Evolutionary conservation across 805 yeast species (phyloP).

Genomic region (Priceomyces haplophilus): DNA sequence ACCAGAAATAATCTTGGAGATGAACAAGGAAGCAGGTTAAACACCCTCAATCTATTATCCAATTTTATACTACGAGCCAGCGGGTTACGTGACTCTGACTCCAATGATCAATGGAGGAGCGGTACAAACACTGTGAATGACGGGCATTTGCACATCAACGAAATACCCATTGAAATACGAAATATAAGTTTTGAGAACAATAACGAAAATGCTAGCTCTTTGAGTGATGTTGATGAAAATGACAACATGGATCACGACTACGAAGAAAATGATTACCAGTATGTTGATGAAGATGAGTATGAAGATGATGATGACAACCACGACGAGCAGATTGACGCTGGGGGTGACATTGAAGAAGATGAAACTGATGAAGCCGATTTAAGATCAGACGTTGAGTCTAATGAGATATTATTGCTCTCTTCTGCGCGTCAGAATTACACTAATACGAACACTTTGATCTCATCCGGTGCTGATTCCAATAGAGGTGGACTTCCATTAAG

Average conservation of each 20-base stretch:
- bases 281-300: conserved; percentile 5
- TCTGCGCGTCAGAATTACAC: conserved; percentile 25
- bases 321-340: conserved; percentile 18
- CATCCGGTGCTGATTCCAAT: conserved; percentile 2
- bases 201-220: not conserved
- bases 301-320: conserved; percentile 14
- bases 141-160: conserved; percentile 6
- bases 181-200: conserved; percentile 5
- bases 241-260: conserved; percentile 3
- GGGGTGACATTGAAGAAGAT: conserved; percentile 11
- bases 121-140: conserved; percentile 10
- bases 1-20: conserved; percentile 6
- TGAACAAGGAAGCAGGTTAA: conserved; percentile 4
- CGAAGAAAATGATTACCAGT: conserved; percentile 5
- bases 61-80: conserved; percentile 5
- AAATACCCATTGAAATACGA: conserved; percentile 9
- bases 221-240: conserved; percentile 4
- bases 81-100: not conserved
- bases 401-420: conserved; percentile 23
- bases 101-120: conserved; percentile 4
- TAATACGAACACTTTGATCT: conserved; percentile 17
- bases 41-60: conserved; percentile 10
- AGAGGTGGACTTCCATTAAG: conserved; percentile 20
- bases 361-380: conserved; percentile 12
- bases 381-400: conserved; percentile 14